Base-by-base conservation (phyloP, 768 basidiomycete genomes). In the Cubamyces sp. region DNA sequence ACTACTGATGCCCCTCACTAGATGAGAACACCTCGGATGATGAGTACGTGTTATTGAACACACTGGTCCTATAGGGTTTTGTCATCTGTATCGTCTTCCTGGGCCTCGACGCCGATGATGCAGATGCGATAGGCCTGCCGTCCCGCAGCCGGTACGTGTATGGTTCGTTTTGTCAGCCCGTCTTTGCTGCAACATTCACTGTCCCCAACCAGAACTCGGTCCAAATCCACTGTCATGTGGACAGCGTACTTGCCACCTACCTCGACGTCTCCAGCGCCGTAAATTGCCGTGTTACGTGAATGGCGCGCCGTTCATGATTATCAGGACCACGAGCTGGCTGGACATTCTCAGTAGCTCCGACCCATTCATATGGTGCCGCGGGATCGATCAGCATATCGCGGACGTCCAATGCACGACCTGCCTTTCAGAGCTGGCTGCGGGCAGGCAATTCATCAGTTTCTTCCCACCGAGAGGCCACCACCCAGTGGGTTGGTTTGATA, bases 1-100 rank as follows among this genome's bases (percentile, higher is more conserved):
- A 64, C 43, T 45, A 23, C 63, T 60, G 58, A 64, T 57, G 51
- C 54, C 50, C 47, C 63, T 64, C 54, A 52, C 63, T 30, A 60
- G 54, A 60, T 45, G 34, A 43, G 42, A 6, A 19, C 4, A 3
- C 42, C 16, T 5, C 42, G 1, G 42, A 15, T 15, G 42, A 34
- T 34, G 34, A 34, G 34, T 34, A 34, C 11, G 9, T 34, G 34
- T 34, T 34, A 11, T 34, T 34, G 6, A 34, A 34, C 34, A 34
- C 9, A 11, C 34, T 11, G 34, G 34, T 11, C 34, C 1, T 11
- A 11, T 11, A 34, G 34, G 5, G 6, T 6, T 11, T 11, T 9
- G 9, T 34, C 34, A 1, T 34, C 9, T 34, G 34, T 34, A 9
- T 9, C 9, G 34, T 5, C 11, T 34, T 34, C 34, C 5, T 1